These are phyloP conservation scores for Piper betle DNA, from an alignment of 164 flowering plant species.

Conservation along the genomic window DNA sequence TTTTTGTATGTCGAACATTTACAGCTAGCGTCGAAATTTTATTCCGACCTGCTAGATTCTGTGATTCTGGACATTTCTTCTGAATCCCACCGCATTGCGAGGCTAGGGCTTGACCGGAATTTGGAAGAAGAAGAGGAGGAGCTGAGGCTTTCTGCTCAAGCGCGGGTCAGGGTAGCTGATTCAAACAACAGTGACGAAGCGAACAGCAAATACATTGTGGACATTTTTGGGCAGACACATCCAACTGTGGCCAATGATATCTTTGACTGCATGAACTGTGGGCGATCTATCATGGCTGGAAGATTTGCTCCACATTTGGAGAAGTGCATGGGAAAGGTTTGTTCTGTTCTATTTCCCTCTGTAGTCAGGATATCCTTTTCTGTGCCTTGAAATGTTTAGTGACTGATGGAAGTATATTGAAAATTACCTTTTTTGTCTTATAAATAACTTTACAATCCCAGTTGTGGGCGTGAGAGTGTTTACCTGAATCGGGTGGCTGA, in stretches of 20 bases:
- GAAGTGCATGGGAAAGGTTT: slow-evolving; percentile 98
- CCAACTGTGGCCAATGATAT: slow-evolving; percentile 80
- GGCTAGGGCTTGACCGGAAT: slow-evolving; percentile 82
- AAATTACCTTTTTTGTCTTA: too few species aligned
- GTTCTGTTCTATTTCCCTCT: not conserved
- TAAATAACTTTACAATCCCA: not conserved
- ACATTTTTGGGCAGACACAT: slow-evolving; percentile 94
- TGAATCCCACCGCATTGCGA: slow-evolving; percentile 86
- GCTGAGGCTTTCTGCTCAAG: slow-evolving; percentile 72
- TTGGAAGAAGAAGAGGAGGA: slow-evolving; percentile 69
- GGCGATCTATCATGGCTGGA: slow-evolving; percentile 77
- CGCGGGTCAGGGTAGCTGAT: slow-evolving; percentile 71
- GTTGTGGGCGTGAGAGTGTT: too few species aligned
- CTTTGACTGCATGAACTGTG: slow-evolving; percentile 95
- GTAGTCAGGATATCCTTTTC: not conserved
- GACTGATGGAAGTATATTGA: not conserved
- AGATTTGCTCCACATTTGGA: slow-evolving; percentile 96
- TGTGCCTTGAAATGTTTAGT: not conserved
- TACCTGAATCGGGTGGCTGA: too few species aligned
- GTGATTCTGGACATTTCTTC: slow-evolving; percentile 90
- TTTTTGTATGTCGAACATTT: slow-evolving; percentile 10
- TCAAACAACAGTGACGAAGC: slow-evolving; percentile 62
- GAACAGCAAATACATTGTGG: slow-evolving; percentile 70
- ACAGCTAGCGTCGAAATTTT: slow-evolving; percentile 63
- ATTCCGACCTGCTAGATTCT: slow-evolving; percentile 67